Evolutionary conservation across 2,329 filamentous ascomycete species (phyloP).

Genomic region (Penicillium sp.): DNA sequence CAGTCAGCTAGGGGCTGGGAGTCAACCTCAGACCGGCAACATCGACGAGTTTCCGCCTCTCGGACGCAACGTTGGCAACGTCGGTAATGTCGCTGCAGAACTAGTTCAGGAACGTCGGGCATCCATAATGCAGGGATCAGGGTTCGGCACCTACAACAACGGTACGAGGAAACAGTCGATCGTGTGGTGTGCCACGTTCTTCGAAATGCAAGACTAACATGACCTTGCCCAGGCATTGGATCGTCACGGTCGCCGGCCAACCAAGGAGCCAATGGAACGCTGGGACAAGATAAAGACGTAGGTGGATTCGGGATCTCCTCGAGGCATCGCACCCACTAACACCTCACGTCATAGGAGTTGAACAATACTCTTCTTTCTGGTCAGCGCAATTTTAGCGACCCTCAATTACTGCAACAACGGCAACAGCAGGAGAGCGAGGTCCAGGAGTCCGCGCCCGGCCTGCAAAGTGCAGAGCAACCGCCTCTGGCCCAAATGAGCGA

Average conservation of each 20-base stretch:
- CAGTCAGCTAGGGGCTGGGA: constrained; percentile 45
- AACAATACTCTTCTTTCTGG: constrained; percentile 28
- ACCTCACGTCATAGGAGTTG: constrained; percentile 28
- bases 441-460: constrained; percentile 30
- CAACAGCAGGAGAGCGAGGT: constrained; percentile 33
- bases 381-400: constrained; percentile 28
- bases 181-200: constrained; percentile 23
- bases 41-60: constrained; percentile 59
- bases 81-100: constrained; percentile 44
- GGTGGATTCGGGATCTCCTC: constrained; percentile 10
- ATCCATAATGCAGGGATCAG: constrained; percentile 47
- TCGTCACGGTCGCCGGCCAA: constrained; percentile 39
- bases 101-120: constrained; percentile 46
- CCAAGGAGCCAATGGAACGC: constrained; percentile 39
- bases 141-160: constrained; percentile 37
- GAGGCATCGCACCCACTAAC: constrained; percentile 11
- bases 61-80: constrained; percentile 38
- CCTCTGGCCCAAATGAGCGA: constrained; percentile 54
- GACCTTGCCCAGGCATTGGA: constrained; percentile 26
- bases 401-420: constrained; percentile 31
- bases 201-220: constrained; percentile 11
- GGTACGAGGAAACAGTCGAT: constrained; percentile 27
- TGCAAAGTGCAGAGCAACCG: constrained; percentile 34
- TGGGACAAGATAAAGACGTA: constrained; percentile 40
- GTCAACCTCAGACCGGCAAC: constrained; percentile 51